phyloP scores from a whole-genome alignment of 345 rosid genomes.

The Brassica rapa region DNA sequence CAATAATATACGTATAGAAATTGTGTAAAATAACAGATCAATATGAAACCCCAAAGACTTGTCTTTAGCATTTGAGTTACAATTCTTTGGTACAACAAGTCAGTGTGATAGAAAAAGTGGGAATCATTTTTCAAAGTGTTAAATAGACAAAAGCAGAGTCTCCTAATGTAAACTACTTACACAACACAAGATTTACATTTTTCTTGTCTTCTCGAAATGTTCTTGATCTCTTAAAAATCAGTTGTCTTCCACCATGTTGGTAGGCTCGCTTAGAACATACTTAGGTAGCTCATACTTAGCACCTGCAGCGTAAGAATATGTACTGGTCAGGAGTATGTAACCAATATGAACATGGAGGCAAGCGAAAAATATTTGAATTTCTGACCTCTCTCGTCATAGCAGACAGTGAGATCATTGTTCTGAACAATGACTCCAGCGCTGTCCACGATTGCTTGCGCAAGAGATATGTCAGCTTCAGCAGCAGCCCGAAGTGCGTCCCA shows the following conservation, averaged over 20 bases:
- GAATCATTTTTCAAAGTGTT: slow-evolving; percentile 4
- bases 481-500: slow-evolving; percentile 98
- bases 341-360: background rate
- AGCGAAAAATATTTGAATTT: background rate
- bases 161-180: slow-evolving; percentile 42
- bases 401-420: slow-evolving; percentile 70
- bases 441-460: slow-evolving; percentile 83
- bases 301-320: slow-evolving; percentile 52
- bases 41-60: background rate
- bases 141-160: slow-evolving; percentile 38
- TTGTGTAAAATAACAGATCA: background rate
- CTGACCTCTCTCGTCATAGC: slow-evolving; percentile 94
- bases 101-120: slow-evolving; percentile 16
- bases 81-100: slow-evolving; percentile 30
- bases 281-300: slow-evolving; percentile 96
- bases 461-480: slow-evolving; percentile 68
- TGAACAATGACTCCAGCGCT: slow-evolving; percentile 89
- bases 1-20: background rate
- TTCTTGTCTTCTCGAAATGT: slow-evolving; percentile 19
- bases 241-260: slow-evolving; percentile 69
- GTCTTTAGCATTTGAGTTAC: background rate
- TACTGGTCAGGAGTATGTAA: background rate
- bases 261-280: slow-evolving; percentile 88
- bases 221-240: slow-evolving; percentile 34
- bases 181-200: slow-evolving; percentile 36